These are phyloP conservation scores for Lathyrus sativus DNA, from an alignment of 306 rosid genomes.

Conservation along the genomic window DNA sequence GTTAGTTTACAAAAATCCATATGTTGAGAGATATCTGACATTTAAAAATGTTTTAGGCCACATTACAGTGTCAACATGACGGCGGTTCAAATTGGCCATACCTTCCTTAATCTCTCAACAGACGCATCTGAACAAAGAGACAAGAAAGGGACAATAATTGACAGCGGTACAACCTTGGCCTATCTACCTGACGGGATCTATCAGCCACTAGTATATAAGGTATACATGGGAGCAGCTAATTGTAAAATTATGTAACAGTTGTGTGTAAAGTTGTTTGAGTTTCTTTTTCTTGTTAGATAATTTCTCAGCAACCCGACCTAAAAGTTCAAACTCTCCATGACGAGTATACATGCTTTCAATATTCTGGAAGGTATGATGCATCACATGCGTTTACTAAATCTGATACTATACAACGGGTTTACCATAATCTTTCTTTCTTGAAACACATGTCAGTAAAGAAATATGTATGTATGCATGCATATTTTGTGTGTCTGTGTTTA, in stretches of 20 bases:
- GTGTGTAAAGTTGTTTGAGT: conserved; percentile 34
- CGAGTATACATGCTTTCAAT: conserved; percentile 92
- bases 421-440: conserved; percentile 17
- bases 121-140: conserved; percentile 67
- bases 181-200: conserved; percentile 90
- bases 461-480: conserved; percentile 26
- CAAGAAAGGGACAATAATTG: conserved; percentile 87
- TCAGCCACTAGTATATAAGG: conserved; percentile 75
- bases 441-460: conserved; percentile 19
- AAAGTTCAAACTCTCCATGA: conserved; percentile 77
- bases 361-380: conserved; percentile 69
- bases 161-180: conserved; percentile 98
- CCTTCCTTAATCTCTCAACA: conserved; percentile 59
- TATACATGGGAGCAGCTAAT: conserved; percentile 34
- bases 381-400: conserved; percentile 22
- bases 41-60: conserved; percentile 58
- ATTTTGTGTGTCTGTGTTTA: neutral
- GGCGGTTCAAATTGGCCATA: conserved; percentile 79
- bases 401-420: neutral
- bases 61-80: conserved; percentile 95
- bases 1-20: conserved; percentile 31
- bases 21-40: conserved; percentile 31
- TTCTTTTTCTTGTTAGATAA: conserved; percentile 54
- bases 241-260: conserved; percentile 25
- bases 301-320: conserved; percentile 70